phyloP scores from a whole-genome alignment of 1,284 basidiomycete genomes.

The Ganoderma leucocontextum region DNA sequence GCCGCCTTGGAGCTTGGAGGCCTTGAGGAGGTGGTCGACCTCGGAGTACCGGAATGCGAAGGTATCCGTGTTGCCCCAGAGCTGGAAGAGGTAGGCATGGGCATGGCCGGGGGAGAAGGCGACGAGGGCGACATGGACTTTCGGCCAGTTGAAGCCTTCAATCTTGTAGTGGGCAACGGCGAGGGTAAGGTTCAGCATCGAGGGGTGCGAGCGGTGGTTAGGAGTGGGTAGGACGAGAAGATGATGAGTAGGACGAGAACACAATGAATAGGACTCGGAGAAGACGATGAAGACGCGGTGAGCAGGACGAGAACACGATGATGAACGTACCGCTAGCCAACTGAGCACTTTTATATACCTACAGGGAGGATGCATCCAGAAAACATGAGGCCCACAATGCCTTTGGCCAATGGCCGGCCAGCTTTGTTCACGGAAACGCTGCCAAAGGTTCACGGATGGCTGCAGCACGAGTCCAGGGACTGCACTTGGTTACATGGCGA shows the following conservation, averaged over 20 bases:
- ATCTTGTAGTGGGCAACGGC: not conserved
- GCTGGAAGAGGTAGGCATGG: not conserved
- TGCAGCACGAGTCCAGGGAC: not conserved
- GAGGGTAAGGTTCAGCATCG: not conserved
- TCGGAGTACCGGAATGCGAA: not conserved
- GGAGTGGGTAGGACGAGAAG: not conserved
- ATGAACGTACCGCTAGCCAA: not conserved
- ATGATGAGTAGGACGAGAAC: not conserved
- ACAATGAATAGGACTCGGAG: too few relatives aligned
- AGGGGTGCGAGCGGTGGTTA: not conserved
- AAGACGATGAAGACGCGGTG: not conserved
- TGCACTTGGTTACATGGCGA: not conserved
- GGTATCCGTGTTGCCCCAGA: conserved; percentile 2
- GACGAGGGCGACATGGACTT: not conserved
- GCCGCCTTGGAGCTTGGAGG: not conserved
- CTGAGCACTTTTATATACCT: not conserved
- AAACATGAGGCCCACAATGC: not conserved
- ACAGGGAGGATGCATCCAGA: not conserved
- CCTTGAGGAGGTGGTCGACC: not conserved
- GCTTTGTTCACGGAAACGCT: not conserved
- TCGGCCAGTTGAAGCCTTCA: not conserved
- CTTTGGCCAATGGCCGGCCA: not conserved
- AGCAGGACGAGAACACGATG: not conserved
- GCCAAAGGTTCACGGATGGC: not conserved
- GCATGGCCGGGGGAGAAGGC: not conserved